These are phyloP conservation scores for Aplosporella prunicola DNA, from an alignment of 2,329 filamentous ascomycete species.

Conservation along the genomic window DNA sequence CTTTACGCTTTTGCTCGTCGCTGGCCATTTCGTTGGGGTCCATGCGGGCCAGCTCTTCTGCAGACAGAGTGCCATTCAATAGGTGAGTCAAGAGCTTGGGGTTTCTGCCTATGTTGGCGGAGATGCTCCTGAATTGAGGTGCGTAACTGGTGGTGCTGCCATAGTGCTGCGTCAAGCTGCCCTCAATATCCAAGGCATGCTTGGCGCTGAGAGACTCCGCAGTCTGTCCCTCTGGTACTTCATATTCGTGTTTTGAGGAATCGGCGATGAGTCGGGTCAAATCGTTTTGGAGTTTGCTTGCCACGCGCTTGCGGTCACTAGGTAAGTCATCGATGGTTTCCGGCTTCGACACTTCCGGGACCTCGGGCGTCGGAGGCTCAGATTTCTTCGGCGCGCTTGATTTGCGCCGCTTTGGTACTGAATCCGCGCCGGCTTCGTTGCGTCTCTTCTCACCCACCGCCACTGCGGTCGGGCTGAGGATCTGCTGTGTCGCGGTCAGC, in stretches of 20 bases:
- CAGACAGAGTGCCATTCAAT: constrained; percentile 60
- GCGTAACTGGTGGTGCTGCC: constrained; percentile 45
- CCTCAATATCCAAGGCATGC: constrained; percentile 71
- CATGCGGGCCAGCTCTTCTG: constrained; percentile 79
- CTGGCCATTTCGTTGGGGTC: constrained; percentile 82
- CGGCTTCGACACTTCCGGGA: constrained; percentile 17
- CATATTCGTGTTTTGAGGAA: constrained; percentile 50
- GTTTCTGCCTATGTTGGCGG: constrained; percentile 86
- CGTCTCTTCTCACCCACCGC: constrained; percentile 29
- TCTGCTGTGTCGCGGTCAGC: no score
- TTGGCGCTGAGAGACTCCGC: constrained; percentile 57
- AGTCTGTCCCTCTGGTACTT: constrained; percentile 53
- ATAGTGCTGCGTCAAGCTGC: constrained; percentile 49
- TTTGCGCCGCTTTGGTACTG: constrained; percentile 28
- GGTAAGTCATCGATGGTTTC: constrained; percentile 35
- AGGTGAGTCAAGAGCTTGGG: constrained; percentile 65
- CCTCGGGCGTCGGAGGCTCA: constrained; percentile 12
- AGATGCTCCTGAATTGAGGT: constrained; percentile 62
- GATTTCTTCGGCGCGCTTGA: constrained; percentile 22
- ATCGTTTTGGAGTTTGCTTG: constrained; percentile 60
- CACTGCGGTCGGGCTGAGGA: constrained; percentile 20
- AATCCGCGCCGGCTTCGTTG: constrained; percentile 21
- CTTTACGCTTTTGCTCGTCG: constrained; percentile 73
- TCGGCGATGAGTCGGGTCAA: constrained; percentile 57
- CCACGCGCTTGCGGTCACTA: constrained; percentile 58